phyloP scores from a whole-genome alignment of 768 basidiomycete genomes.

The Dacryopinax primogenitus region DNA sequence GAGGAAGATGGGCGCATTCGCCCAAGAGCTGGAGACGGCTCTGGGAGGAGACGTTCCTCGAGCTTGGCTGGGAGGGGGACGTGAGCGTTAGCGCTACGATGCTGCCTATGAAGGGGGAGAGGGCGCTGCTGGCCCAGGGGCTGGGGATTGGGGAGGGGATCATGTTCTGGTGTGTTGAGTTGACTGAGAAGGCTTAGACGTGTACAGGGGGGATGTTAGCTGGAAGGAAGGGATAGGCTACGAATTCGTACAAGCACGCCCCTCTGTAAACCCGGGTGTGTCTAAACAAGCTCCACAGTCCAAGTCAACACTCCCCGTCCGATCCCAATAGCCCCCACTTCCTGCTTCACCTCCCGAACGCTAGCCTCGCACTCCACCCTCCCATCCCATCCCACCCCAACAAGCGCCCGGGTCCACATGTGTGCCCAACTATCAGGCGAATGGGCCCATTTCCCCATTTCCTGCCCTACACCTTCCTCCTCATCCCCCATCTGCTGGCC shows the following conservation, averaged over 20 bases:
- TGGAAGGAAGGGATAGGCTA: no score
- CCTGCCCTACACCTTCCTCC: not conserved
- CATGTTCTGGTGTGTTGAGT: not conserved
- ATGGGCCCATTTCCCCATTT: not conserved
- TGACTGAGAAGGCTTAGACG: no score
- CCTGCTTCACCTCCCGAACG: no score
- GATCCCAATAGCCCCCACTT: no score
- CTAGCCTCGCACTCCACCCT: not conserved
- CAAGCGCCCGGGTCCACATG: not conserved
- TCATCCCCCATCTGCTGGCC: slow-evolving; percentile 21
- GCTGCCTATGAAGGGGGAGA: not conserved
- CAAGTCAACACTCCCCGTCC: no score
- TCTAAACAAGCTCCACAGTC: no score
- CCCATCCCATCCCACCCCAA: not conserved
- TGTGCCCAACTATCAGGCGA: not conserved
- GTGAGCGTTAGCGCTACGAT: not conserved
- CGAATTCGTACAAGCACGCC: no score
- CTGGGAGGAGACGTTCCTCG: not conserved
- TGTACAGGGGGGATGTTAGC: no score
- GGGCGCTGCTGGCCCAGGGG: no score
- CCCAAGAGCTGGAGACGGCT: not conserved
- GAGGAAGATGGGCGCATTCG: not conserved
- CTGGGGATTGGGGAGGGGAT: not conserved
- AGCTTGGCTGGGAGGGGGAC: not conserved
- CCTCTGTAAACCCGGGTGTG: no score